phyloP scores from a whole-genome alignment of 2,329 filamentous ascomycete species.

The Ramichloridium luteum region DNA sequence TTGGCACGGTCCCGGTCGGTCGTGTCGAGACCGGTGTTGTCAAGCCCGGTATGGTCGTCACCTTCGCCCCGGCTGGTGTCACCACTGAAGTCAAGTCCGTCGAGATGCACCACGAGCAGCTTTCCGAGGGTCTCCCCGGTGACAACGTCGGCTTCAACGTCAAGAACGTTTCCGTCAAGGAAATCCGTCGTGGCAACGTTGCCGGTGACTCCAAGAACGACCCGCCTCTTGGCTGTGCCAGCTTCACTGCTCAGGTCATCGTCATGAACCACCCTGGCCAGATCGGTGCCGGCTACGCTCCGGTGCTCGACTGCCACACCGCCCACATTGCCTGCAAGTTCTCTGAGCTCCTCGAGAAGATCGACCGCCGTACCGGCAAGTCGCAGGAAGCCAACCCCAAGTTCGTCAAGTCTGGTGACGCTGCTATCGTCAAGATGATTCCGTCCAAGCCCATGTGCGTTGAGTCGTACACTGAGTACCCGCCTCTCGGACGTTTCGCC shows the following conservation, averaged over 20 bases:
- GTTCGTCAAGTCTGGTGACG: conserved; percentile 99
- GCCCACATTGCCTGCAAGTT: conserved; percentile 99
- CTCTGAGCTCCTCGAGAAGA: conserved; percentile 98
- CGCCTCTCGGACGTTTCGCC: conserved; percentile 98
- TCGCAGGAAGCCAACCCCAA: conserved; percentile 82
- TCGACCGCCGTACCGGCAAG: conserved; percentile 99
- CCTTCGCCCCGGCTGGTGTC: conserved; percentile 95
- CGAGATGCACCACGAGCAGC: conserved; percentile 99
- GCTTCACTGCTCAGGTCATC: conserved; percentile 99
- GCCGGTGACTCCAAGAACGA: conserved; percentile 99
- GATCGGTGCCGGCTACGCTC: conserved; percentile 97
- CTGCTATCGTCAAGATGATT: conserved; percentile 99
- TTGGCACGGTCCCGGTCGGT: conserved; percentile 98
- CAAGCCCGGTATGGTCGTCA: conserved; percentile 80
- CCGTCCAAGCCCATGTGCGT: conserved; percentile 99
- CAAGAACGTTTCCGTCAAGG: conserved; percentile 99
- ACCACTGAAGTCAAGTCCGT: conserved; percentile 99
- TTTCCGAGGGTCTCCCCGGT: conserved; percentile 84
- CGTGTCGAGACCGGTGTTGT: conserved; percentile 99
- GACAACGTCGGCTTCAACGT: conserved; percentile 99
- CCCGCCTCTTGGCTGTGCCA: conserved; percentile 75
- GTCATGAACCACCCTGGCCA: conserved; percentile 99
- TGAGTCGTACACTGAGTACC: conserved; percentile 99
- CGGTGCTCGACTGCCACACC: conserved; percentile 99
- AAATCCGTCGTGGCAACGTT: conserved; percentile 99